A percentile compares a stretch with the other conserved stretches of the same genome.
phyloP scores from a whole-genome alignment of 345 rosid species.

The Populus tremula region DNA sequence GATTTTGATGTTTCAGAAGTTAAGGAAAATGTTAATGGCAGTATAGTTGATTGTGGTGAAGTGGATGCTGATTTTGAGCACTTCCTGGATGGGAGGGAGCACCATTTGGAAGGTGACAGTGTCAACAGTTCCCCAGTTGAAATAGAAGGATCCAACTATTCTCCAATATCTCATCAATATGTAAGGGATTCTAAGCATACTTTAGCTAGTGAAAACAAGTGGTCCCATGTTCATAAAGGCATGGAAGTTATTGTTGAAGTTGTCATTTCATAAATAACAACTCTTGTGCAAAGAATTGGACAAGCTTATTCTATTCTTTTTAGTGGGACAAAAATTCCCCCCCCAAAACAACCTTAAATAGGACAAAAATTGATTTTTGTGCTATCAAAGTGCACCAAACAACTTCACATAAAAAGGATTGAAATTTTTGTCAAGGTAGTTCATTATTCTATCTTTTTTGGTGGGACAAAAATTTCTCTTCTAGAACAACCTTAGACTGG shows the following conservation, averaged over 20 bases:
- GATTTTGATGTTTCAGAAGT: slow-evolving; percentile 59
- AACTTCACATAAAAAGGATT: too few species aligned
- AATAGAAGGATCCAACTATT: slow-evolving; percentile 31
- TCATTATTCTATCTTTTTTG: too few species aligned
- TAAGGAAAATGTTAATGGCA: slow-evolving; percentile 53
- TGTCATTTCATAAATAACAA: not conserved
- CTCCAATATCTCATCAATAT: slow-evolving; percentile 33
- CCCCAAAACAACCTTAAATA: too few species aligned
- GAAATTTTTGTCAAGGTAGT: too few species aligned
- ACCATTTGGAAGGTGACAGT: slow-evolving; percentile 45
- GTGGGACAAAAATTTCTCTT: too few species aligned
- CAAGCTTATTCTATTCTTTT: too few species aligned
- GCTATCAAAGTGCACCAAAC: too few species aligned
- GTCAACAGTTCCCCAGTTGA: slow-evolving; percentile 28
- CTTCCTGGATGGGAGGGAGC: slow-evolving; percentile 40
- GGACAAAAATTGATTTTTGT: too few species aligned
- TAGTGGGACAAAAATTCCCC: too few species aligned
- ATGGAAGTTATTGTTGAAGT: slow-evolving; percentile 93
- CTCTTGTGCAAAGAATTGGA: too few species aligned
- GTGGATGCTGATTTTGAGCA: slow-evolving; percentile 42
- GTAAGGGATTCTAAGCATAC: slow-evolving; percentile 29
- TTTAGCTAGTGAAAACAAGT: slow-evolving; percentile 45
- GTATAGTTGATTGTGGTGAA: slow-evolving; percentile 47
- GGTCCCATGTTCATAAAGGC: slow-evolving; percentile 76
- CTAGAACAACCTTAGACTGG: too few species aligned